Base-by-base conservation (phyloP, 176 grass and related monocot species). In the Hyparrhenia diplandra region DNA sequence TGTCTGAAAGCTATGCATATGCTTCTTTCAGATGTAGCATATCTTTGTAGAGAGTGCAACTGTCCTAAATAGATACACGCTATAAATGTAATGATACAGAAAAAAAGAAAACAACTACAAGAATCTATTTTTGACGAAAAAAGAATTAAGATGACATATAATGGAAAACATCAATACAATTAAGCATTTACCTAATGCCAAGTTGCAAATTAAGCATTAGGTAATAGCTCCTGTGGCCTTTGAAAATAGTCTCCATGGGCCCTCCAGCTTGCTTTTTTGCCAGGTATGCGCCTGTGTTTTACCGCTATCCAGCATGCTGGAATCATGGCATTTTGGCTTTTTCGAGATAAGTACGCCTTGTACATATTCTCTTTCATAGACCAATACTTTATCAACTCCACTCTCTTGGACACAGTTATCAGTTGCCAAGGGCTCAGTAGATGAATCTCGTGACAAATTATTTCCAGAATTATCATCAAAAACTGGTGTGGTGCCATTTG, bases 151-250 rank as follows among this genome's bases (percentile, higher is more conserved):
- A 42, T 23, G 25, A 55, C 59, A 78, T 5, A 42, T 64, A 49
- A 47, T 41, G n/a, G 32, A 64, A 82, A 2, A 4, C 6, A 87
- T 79, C 14, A 21, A 27, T 70, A 60, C 7, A 67, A 77, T 40
- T 28, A 63, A 80, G 59, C 2, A 6, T 6, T 81, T 90, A 98
- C 96, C 92, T 98, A 62, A 98, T 98, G 55, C 96, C 96, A 16
- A 98, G 92, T 88, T 98, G 96, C 70, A 98, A 90, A 76, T 98
- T 93, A 62, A 98, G 90, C 96, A 98, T 95, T 58, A 98, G 73
- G 67, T 87, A 98, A 82, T 98, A 98, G 84, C 92, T 98, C 72
- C 91, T 93, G 47, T 98, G 96, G n/a, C 92, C 96, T 82, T 69
- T 95, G 78, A 90, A 95, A 91, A 98, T 98, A 84, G 76, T 95